Conservation (phyloP, 768 basidiomycete species). For the Pleurotus ostreatus region DNA sequence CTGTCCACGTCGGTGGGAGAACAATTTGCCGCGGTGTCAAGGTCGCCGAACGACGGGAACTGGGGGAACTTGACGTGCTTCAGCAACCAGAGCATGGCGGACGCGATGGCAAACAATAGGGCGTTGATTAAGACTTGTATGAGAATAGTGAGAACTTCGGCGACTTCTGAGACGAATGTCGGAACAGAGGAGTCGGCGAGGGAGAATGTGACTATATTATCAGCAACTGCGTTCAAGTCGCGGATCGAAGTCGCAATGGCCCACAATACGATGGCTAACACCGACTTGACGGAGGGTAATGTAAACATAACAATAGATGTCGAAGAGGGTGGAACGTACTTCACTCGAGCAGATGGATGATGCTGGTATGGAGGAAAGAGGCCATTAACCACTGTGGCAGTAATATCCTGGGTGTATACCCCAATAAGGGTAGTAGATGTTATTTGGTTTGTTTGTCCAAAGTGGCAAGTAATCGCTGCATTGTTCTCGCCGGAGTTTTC, state of each 20-base stretch:
- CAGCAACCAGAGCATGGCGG: background rate
- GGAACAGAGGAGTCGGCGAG: background rate
- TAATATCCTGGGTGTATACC: too few species aligned
- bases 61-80: background rate
- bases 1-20: too few species aligned
- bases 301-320: background rate
- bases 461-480: too few species aligned
- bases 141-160: background rate
- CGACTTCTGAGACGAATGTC: background rate
- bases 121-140: background rate
- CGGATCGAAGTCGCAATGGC: background rate
- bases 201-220: background rate
- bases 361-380: slow-evolving; percentile 1
- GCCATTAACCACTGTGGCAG: too few species aligned
- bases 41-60: too few species aligned
- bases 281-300: background rate
- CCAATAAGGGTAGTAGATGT: too few species aligned
- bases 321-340: background rate
- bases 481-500: too few species aligned
- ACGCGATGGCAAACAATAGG: background rate
- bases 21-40: background rate
- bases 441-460: too few species aligned
- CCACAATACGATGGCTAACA: background rate
- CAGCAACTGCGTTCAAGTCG: background rate
- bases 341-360: background rate